Evolutionary conservation across 305 asterid species (phyloP).

Genomic region (Solanum aculeatissimum): DNA sequence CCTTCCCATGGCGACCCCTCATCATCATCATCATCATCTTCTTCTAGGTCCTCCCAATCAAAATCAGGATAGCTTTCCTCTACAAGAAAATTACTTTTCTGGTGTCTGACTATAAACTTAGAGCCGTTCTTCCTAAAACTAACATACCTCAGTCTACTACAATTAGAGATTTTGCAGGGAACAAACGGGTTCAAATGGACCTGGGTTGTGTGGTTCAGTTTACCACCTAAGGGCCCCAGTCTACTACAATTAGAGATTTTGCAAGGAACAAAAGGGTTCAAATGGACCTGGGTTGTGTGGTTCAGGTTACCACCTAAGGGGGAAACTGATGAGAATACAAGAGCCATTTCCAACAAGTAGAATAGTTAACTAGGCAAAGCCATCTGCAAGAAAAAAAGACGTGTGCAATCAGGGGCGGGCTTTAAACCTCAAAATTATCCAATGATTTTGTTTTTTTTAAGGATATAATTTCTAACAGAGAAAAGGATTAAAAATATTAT

Average conservation of each 20-base stretch:
- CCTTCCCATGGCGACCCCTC: conserved; percentile 75
- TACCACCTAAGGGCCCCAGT: neutral
- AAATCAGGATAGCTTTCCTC: conserved; percentile 5
- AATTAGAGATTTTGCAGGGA: neutral
- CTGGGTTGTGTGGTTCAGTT: neutral
- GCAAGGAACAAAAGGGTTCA: neutral
- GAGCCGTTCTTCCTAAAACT: neutral
- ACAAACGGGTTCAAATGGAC: neutral
- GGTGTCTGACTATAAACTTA: conserved; percentile 1
- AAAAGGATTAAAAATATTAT: too few relatives aligned
- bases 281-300: neutral
- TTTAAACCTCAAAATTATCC: neutral
- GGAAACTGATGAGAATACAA: neutral
- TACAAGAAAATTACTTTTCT: neutral
- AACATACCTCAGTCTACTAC: neutral
- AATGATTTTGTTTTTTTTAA: neutral
- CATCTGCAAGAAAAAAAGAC: neutral
- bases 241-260: neutral
- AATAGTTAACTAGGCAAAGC: neutral
- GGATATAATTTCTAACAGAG: too few relatives aligned
- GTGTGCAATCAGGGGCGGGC: neutral
- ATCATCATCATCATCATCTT: conserved; percentile 17
- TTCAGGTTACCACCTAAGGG: neutral
- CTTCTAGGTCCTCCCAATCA: conserved; percentile 8
- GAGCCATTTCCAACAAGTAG: neutral